A percentile compares a stretch with the other conserved stretches of the same genome.
phyloP scores from a whole-genome alignment of 345 rosid species.

The Hibiscus trionum region DNA sequence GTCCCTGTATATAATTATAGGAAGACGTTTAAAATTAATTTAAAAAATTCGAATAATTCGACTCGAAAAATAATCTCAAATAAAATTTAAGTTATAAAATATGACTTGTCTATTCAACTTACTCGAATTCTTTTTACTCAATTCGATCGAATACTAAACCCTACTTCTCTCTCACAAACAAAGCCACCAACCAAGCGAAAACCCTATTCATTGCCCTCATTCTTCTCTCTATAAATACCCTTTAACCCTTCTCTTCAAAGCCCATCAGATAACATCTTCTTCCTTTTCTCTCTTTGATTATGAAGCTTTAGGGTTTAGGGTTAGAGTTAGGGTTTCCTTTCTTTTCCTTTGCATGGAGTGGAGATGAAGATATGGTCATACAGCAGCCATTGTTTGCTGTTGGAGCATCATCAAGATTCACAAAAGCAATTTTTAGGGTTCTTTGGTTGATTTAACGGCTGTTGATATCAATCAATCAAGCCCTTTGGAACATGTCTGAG shows the following conservation, averaged over 20 bases:
- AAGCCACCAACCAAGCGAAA: not conserved
- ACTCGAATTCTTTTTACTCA: no score
- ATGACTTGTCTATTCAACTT: no score
- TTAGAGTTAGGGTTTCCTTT: not conserved
- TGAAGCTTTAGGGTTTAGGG: slow-evolving; percentile 21
- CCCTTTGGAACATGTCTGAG: slow-evolving; percentile 13
- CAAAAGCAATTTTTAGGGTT: slow-evolving; percentile 25
- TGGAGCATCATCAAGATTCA: slow-evolving; percentile 97
- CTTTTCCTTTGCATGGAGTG: slow-evolving; percentile 9
- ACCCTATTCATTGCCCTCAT: not conserved
- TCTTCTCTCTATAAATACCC: not conserved
- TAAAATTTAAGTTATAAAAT: no score
- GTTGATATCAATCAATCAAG: slow-evolving; percentile 31
- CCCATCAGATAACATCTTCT: not conserved
- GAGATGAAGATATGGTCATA: not conserved
- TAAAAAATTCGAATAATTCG: no score
- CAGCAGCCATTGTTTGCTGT: slow-evolving; percentile 59
- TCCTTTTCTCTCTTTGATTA: not conserved
- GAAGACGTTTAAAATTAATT: no score
- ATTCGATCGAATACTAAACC: no score
- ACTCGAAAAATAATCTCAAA: no score
- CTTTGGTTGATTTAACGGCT: slow-evolving; percentile 15
- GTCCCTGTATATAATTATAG: no score
- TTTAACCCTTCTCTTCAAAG: not conserved
- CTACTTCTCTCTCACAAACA: not conserved